Evolutionary conservation across 805 yeast species (phyloP).

Genomic region (Saturnispora halmiae): DNA sequence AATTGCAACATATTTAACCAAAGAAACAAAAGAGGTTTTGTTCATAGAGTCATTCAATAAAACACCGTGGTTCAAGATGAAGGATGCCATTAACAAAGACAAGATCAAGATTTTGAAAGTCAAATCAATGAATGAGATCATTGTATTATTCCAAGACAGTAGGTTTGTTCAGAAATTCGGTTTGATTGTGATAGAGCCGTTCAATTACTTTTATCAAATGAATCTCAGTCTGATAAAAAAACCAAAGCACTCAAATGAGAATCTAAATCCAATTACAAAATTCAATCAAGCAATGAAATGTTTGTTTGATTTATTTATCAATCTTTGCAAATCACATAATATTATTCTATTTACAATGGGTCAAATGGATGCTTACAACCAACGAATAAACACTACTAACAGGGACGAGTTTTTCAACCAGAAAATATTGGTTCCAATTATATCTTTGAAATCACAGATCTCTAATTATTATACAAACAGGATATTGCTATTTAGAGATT

Average conservation of each 20-base stretch:
- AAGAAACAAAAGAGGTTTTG: constrained; percentile 9
- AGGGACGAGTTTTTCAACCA: constrained; percentile 18
- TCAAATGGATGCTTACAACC: constrained; percentile 22
- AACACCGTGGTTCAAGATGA: constrained; percentile 24
- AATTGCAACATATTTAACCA: background rate
- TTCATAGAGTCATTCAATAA: constrained; percentile 14
- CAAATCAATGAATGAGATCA: constrained; percentile 18
- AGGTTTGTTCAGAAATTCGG: constrained; percentile 16
- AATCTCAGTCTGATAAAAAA: constrained; percentile 11
- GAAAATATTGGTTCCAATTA: constrained; percentile 25
- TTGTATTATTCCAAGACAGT: constrained; percentile 16
- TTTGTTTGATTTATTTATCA: constrained; percentile 13
- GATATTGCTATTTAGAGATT: constrained; percentile 25
- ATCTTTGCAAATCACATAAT: constrained; percentile 6
- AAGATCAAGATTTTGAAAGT: constrained; percentile 15
- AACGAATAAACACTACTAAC: constrained; percentile 9
- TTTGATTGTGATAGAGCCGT: constrained; percentile 24
- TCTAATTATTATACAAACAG: constrained; percentile 24
- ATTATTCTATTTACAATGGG: constrained; percentile 23
- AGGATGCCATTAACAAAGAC: constrained; percentile 4
- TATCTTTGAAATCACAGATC: constrained; percentile 24
- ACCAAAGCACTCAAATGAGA: constrained; percentile 10
- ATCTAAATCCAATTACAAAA: constrained; percentile 19
- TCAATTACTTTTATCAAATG: constrained; percentile 20
- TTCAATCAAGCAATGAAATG: constrained; percentile 15